Conservation (phyloP, 441 rosid genomes). For the Geranium incanum region DNA sequence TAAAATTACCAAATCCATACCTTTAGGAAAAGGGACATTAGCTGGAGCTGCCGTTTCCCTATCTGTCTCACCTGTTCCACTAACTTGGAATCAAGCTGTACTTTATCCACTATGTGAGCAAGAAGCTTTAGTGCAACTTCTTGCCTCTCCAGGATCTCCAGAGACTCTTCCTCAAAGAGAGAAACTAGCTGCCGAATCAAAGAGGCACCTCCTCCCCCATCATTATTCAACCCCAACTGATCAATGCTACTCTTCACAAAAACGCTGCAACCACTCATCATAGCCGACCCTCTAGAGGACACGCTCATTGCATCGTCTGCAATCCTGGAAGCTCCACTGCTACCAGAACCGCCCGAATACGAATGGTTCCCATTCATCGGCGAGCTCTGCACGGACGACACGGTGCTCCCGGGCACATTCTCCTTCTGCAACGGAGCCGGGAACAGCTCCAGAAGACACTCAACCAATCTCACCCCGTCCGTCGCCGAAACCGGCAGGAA, state of each 20-base stretch:
- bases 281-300: slow-evolving; percentile 39
- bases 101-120: slow-evolving; percentile 56
- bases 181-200: slow-evolving; percentile 54
- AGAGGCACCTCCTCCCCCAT: slow-evolving; percentile 42
- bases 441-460: slow-evolving; percentile 61
- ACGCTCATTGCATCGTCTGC: slow-evolving; percentile 1
- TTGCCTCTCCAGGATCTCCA: slow-evolving; percentile 82
- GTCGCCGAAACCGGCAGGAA: slow-evolving; percentile 53
- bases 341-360: background rate
- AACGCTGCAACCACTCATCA: slow-evolving; percentile 47
- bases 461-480: slow-evolving; percentile 63
- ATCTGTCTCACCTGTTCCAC: slow-evolving; percentile 62
- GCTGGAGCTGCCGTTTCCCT: slow-evolving; percentile 83
- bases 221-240: slow-evolving; percentile 35
- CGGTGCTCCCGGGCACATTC: background rate
- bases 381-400: slow-evolving; percentile 21
- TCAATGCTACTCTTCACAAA: slow-evolving; percentile 54
- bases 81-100: slow-evolving; percentile 58
- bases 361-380: slow-evolving; percentile 39
- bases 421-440: slow-evolving; percentile 15
- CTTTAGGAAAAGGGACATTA: slow-evolving; percentile 79
- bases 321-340: background rate
- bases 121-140: slow-evolving; percentile 79
- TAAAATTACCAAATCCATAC: slow-evolving; percentile 31
- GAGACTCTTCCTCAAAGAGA: slow-evolving; percentile 75